Evolutionary conservation across 768 basidiomycete species (phyloP), one percentile per base, ranked within the genome.

Genomic region (Pulveroboletus sp.): DNA sequence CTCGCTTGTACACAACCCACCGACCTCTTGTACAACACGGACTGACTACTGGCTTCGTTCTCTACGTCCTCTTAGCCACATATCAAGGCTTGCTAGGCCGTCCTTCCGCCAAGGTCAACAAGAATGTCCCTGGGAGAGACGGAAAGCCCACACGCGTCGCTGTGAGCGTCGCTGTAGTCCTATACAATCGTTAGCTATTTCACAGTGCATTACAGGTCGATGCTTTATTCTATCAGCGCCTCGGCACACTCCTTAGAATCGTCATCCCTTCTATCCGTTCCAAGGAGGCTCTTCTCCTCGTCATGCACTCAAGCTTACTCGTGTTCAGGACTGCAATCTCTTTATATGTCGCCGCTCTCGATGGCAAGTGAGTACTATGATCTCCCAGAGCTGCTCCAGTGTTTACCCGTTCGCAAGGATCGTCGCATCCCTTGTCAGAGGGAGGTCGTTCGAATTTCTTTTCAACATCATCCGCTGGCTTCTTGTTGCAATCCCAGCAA

Each of bases 351-450:
- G 95, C 95, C 6, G 82, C 88, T 19, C 76, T 98, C 40, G 95
- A 98, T 62, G 95, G 95, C 67, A 86, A 81, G 88, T 90, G 59
- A 56, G 83, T 74, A 14, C 45, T 42, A 17, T 33, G 9, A 8
- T 33, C 27, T 25, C 25, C 35, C 45, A 34, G 25, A 42, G 14
- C 35, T 8, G 33, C 24, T 39, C 8, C 25, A 9, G 39, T 29
- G 24, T 27, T 55, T 36, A 37, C 20, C 16, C 17, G n/a, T 34
- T 37, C 33, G 19, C 25, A 53, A 94, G 92, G 64, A 97, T 98
- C 56, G 95, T 98, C 5, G 91, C 94, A 4, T 92, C 90, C 40
- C 80, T 99, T 10, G 95, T 99, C 27, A 85, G 93, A 47, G 91
- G 89, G 7, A 82, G 86, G 59, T 82, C 90, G 3, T 57, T 75